Evolutionary conservation across 176 grass and related monocot species (phyloP).

Genomic region (Miscanthus lutarioriparius): DNA sequence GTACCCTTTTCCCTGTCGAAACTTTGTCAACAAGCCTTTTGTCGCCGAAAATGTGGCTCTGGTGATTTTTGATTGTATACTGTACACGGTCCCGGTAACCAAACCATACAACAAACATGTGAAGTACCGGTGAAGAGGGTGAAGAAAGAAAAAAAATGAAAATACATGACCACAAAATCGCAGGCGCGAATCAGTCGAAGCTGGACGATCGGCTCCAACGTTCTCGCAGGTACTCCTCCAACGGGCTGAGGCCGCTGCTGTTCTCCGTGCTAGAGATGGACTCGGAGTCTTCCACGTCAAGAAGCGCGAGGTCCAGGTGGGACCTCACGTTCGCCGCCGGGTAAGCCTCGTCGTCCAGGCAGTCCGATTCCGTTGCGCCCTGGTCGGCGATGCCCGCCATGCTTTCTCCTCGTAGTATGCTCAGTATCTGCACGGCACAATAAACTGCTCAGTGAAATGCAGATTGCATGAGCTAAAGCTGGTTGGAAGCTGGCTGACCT

Average conservation of each 20-base stretch:
- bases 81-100: conserved; percentile 21
- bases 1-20: not conserved
- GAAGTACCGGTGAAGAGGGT: not conserved
- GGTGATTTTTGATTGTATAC: conserved; percentile 12
- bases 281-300: conserved; percentile 71
- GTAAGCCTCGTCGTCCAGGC: conserved; percentile 79
- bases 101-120: conserved; percentile 9
- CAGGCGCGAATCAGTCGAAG: conserved; percentile 55
- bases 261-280: conserved; percentile 81
- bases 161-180: not conserved
- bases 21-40: not conserved
- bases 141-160: not conserved
- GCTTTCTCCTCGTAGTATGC: conserved; percentile 55
- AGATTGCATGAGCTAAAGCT: not conserved
- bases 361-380: conserved; percentile 39
- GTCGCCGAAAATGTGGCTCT: conserved; percentile 28
- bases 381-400: conserved; percentile 25
- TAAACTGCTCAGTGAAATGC: not conserved
- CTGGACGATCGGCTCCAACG: conserved; percentile 89
- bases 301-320: conserved; percentile 69
- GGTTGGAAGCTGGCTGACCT: conserved; percentile 37
- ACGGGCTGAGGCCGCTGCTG: conserved; percentile 57
- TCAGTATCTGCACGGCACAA: conserved; percentile 50
- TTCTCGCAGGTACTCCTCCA: conserved; percentile 80
- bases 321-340: conserved; percentile 65